These are phyloP conservation scores for Pythium apleroticum DNA, from an alignment of 352 stramenopile species.

Conservation along the genomic window DNA sequence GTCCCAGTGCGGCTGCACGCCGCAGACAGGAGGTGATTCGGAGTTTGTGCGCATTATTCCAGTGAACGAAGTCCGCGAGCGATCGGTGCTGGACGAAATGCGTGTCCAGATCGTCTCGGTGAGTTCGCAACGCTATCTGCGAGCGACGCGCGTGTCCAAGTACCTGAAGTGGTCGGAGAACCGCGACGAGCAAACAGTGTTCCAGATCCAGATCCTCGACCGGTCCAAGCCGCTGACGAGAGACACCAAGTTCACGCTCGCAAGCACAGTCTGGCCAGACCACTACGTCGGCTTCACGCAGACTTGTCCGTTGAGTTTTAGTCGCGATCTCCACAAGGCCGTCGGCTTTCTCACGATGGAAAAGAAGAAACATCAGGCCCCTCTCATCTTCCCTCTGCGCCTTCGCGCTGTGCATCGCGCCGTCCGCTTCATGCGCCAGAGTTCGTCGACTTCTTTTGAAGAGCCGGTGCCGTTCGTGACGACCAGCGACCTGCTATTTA, in stretches of 20 bases:
- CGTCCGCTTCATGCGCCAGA: slow-evolving; percentile 17
- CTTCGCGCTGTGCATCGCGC: slow-evolving; percentile 29
- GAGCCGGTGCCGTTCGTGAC: slow-evolving; percentile 30
- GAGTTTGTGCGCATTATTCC: slow-evolving; percentile 35
- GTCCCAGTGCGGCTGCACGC: slow-evolving; percentile 25
- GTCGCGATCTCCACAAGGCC: slow-evolving; percentile 26
- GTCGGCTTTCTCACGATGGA: slow-evolving; percentile 38
- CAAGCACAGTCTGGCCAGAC: slow-evolving; percentile 27
- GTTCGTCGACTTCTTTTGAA: slow-evolving; percentile 17
- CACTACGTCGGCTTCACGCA: slow-evolving; percentile 34
- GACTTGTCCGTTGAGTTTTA: slow-evolving; percentile 20
- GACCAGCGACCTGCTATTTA: slow-evolving; percentile 29
- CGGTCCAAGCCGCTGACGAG: slow-evolving; percentile 27
- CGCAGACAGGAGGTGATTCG: slow-evolving; percentile 16
- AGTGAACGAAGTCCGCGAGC: slow-evolving; percentile 27
- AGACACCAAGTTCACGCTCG: slow-evolving; percentile 31
- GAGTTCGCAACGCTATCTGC: slow-evolving; percentile 28
- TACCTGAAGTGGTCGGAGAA: slow-evolving; percentile 34
- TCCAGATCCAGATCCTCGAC: slow-evolving; percentile 35
- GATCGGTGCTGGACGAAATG: slow-evolving; percentile 30
- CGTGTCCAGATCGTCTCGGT: slow-evolving; percentile 34
- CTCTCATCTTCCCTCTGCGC: slow-evolving; percentile 34
- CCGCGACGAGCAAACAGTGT: slow-evolving; percentile 34
- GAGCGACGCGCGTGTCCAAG: slow-evolving; percentile 34
- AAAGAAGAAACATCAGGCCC: slow-evolving; percentile 36